Base-by-base conservation (phyloP, 176 grass and related monocot species). In the Melocanna baccifera region DNA sequence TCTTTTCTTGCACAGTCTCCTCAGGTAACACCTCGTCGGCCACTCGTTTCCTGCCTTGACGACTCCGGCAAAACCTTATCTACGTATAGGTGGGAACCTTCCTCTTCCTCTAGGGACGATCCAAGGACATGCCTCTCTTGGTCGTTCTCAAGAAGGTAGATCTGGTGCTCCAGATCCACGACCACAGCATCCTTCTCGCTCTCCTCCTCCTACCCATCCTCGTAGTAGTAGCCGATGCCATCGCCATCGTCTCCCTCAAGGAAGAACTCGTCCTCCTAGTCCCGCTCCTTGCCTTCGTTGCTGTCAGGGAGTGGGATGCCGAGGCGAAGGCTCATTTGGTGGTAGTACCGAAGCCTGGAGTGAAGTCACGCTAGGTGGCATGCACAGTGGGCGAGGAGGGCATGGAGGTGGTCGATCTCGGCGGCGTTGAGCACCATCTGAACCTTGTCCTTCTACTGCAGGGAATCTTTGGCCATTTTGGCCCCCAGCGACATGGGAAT, bases 371-470 rank as follows among this genome's bases (percentile, higher is more conserved):
- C 55, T 6, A 96, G 52, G 59, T 79, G 80, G 15, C 89, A 83
- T 32, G 92, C 90, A 72, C 97, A 91, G 50, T 41, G 85, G 62
- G 86, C 77, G 30, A 99, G 87, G 23, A 91, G 88, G 77, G 80
- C 91, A 6, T 88, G 93, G 25, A 99, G 85, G 64, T 81, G 62
- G 34, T 74, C 59, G 78, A 99, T 64, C 68, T 99, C 93, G 55
- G 81, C 68, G 51, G 88, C 85, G 81, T 96, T 91, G 68, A 96
- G 91, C 4, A 86, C 88, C n/a, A n/a, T n/a, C n/a, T n/a, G n/a
- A n/a, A n/a, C n/a, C n/a, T n/a, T n/a, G n/a, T n/a, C n/a, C n/a
- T n/a, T n/a, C n/a, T n/a, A n/a, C n/a, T n/a, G n/a, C n/a, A n/a
- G n/a, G n/a, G n/a, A n/a, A n/a, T n/a, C n/a, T n/a, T n/a, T n/a